Percentiles rank a stretch among this genome's conserved stretches.
Evolutionary conservation across 352 stramenopile genomes (phyloP).

Genomic region (Halophytophthora polymorphica): DNA sequence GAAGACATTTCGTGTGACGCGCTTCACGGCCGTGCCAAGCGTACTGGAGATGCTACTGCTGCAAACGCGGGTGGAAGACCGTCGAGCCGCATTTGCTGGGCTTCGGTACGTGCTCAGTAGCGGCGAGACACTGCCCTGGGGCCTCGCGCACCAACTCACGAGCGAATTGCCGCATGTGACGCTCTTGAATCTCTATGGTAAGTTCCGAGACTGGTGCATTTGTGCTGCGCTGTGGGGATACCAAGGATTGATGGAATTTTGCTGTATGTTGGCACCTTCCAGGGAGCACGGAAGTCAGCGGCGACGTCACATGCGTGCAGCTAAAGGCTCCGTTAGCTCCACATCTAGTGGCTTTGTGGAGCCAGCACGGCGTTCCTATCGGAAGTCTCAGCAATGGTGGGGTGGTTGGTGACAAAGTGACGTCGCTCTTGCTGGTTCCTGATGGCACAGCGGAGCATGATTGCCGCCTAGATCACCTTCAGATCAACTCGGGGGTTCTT

Average conservation of each 20-base stretch:
- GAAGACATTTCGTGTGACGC: slow-evolving; percentile 20
- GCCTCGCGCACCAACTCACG: slow-evolving; percentile 19
- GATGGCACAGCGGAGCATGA: neutral
- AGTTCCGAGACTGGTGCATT: neutral
- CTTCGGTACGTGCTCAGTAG: slow-evolving; percentile 49
- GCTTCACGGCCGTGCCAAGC: slow-evolving; percentile 50
- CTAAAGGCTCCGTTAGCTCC: slow-evolving; percentile 23
- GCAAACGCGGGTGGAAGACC: slow-evolving; percentile 6
- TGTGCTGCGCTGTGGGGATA: neutral
- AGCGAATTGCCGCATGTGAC: slow-evolving; percentile 22
- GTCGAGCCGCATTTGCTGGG: slow-evolving; percentile 5
- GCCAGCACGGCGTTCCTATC: slow-evolving; percentile 41
- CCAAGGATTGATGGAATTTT: slow-evolving; percentile 1
- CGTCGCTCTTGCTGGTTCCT: slow-evolving; percentile 23
- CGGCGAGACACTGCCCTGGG: slow-evolving; percentile 37
- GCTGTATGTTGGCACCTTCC: no score
- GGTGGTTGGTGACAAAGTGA: slow-evolving; percentile 23
- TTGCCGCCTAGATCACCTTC: neutral
- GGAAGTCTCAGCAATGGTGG: slow-evolving; percentile 15
- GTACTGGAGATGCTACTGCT: slow-evolving; percentile 45
- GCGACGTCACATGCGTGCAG: slow-evolving; percentile 48
- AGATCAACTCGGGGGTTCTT: neutral
- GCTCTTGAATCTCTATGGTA: slow-evolving; percentile 64
- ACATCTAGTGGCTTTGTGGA: slow-evolving; percentile 22
- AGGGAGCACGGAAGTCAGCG: slow-evolving; percentile 65